Evolutionary conservation across 2,329 filamentous ascomycete genomes (phyloP).

Genomic region (Dactylellina sp.): DNA sequence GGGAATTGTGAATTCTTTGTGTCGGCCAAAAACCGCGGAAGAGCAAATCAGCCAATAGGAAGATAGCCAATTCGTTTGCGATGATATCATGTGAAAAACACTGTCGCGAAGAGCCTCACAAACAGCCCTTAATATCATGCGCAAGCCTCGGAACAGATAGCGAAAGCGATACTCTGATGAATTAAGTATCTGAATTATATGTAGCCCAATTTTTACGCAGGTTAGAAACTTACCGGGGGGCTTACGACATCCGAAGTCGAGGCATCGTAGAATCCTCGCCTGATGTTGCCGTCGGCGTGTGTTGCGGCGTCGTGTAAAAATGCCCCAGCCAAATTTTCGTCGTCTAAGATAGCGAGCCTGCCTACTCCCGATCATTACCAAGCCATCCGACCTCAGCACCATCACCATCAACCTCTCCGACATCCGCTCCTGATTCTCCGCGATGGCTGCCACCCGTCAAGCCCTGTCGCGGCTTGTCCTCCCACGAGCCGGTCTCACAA

Average conservation of each 20-base stretch:
- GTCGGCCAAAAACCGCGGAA: constrained; percentile 56
- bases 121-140: neutral
- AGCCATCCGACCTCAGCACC: constrained; percentile 14
- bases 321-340: constrained; percentile 56
- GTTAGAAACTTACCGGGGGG: neutral
- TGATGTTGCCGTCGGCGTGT: constrained; percentile 35
- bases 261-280: constrained; percentile 5
- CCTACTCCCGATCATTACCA: constrained; percentile 22
- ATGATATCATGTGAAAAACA: constrained; percentile 57
- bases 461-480: constrained; percentile 59
- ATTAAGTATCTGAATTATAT: neutral
- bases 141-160: neutral
- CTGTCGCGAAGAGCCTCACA: neutral
- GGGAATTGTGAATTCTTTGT: constrained; percentile 42
- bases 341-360: constrained; percentile 35
- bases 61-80: constrained; percentile 33
- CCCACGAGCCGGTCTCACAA: constrained; percentile 58
- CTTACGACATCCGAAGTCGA: constrained; percentile 17
- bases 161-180: neutral
- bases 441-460: constrained; percentile 61
- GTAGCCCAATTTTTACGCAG: neutral
- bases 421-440: constrained; percentile 32
- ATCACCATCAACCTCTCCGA: constrained; percentile 20
- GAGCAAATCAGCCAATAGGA: constrained; percentile 43
- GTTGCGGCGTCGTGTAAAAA: constrained; percentile 53